Evolutionary conservation across 768 basidiomycete species (phyloP).

Genomic region (Scleroderma bovista): DNA sequence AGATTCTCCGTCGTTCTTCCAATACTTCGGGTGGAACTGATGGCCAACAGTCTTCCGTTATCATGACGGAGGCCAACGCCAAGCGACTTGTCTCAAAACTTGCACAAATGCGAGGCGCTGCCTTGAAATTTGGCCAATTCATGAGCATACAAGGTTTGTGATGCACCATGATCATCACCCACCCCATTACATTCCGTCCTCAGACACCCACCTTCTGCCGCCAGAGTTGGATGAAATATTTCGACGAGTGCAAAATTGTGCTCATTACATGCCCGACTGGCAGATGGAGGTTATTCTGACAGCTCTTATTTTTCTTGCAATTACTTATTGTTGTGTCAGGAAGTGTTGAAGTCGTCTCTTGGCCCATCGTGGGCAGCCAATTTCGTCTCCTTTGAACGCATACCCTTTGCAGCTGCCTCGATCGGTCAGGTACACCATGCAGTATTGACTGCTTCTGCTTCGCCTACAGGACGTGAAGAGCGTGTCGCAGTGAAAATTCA

Average conservation of each 20-base stretch:
- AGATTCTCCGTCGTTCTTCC: conserved; percentile 69
- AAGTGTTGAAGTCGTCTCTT: conserved; percentile 72
- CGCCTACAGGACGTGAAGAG: conserved; percentile 50
- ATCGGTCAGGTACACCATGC: conserved; percentile 95
- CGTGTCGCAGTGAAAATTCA: conserved; percentile 85
- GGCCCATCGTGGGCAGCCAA: conserved; percentile 67
- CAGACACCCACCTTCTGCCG: conserved; percentile 86
- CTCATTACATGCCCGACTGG: conserved; percentile 99
- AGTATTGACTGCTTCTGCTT: conserved; percentile 45
- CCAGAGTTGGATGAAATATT: conserved; percentile 86
- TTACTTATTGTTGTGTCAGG: conserved; percentile 23
- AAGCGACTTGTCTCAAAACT: conserved; percentile 86
- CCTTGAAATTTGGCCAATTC: conserved; percentile 94
- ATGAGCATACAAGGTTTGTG: conserved; percentile 85
- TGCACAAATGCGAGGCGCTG: conserved; percentile 94
- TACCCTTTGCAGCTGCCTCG: conserved; percentile 93
- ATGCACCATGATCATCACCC: not conserved
- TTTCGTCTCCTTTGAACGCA: conserved; percentile 73
- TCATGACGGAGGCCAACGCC: conserved; percentile 91
- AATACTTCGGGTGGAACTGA: conserved; percentile 28
- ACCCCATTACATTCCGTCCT: not conserved
- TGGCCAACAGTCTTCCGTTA: conserved; percentile 42
- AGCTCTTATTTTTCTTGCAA: not conserved
- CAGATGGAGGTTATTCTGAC: conserved; percentile 76
- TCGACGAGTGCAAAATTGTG: conserved; percentile 86